A percentile compares a stretch with the other conserved stretches of the same genome.
These are phyloP conservation scores for Paxillus involutus DNA, from an alignment of 768 basidiomycete genomes.

Conservation along the genomic window DNA sequence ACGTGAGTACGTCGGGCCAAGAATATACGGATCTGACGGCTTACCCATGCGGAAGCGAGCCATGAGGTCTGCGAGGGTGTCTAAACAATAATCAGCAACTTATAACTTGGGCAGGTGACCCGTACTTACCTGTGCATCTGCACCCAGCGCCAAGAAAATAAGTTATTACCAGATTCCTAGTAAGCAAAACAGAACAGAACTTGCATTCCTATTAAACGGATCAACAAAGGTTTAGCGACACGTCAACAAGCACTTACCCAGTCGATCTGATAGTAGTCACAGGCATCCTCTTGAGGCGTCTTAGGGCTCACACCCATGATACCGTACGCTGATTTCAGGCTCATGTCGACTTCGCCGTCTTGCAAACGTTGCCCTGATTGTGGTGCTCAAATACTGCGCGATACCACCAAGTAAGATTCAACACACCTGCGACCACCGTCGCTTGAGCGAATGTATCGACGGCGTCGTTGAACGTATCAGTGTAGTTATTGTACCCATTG, in stretches of 20 bases:
- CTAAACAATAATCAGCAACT: conserved; percentile 39
- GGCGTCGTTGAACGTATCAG: conserved; percentile 42
- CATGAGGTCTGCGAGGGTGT: conserved; percentile 64
- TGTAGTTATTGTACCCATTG: conserved; percentile 48
- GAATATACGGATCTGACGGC: not conserved
- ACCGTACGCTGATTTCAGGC: conserved; percentile 53
- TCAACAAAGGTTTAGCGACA: conserved; percentile 1
- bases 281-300: conserved; percentile 45
- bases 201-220: conserved; percentile 26
- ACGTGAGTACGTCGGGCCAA: conserved; percentile 3
- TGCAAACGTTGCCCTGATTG: conserved; percentile 13
- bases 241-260: conserved; percentile 18
- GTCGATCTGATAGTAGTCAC: conserved; percentile 58
- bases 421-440: conserved; percentile 46
- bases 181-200: conserved; percentile 1
- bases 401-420: not conserved
- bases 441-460: conserved; percentile 40
- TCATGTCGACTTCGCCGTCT: conserved; percentile 46
- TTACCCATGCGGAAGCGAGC: conserved; percentile 64
- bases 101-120: not conserved
- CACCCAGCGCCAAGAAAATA: not conserved
- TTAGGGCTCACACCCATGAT: conserved; percentile 47
- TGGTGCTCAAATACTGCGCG: conserved; percentile 33
- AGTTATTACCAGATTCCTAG: not conserved
- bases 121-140: conserved; percentile 29